A percentile compares a stretch with the other conserved stretches of the same genome.
Evolutionary conservation across 2,329 filamentous ascomycete genomes (phyloP).

Genomic region (Diaporthe vexans): DNA sequence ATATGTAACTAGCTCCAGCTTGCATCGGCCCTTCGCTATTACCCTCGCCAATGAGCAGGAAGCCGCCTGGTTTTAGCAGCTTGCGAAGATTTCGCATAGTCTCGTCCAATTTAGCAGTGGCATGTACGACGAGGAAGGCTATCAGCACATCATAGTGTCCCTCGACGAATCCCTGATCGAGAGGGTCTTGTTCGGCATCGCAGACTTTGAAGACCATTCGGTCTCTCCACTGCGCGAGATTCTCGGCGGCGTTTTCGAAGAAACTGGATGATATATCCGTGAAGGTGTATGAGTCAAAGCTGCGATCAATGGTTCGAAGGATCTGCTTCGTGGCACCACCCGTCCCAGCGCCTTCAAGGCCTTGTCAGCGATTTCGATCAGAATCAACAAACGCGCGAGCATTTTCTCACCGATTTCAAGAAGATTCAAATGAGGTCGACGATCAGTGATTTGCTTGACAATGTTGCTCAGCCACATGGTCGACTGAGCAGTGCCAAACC

Average conservation of each 20-base stretch:
- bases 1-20: constrained; percentile 4
- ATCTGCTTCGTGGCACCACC: constrained; percentile 55
- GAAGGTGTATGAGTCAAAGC: constrained; percentile 57
- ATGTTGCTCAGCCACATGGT: constrained; percentile 27
- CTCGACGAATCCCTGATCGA: constrained; percentile 49
- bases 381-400: background rate
- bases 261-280: constrained; percentile 58
- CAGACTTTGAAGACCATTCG: constrained; percentile 43
- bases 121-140: constrained; percentile 50
- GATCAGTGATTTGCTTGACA: constrained; percentile 34
- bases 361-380: background rate
- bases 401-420: constrained; percentile 45
- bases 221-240: constrained; percentile 44
- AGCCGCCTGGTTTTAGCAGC: constrained; percentile 53
- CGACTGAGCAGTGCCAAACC: constrained; percentile 32
- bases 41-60: constrained; percentile 46
- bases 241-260: constrained; percentile 48
- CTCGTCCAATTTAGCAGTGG: constrained; percentile 45
- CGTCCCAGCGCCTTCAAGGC: background rate
- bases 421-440: constrained; percentile 46
- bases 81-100: constrained; percentile 47
- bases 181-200: constrained; percentile 48
- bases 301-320: constrained; percentile 48
- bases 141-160: constrained; percentile 51
- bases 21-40: constrained; percentile 20